Base-by-base conservation (phyloP, 169 alveolate genomes). In the Plasmodium fragile region DNA sequence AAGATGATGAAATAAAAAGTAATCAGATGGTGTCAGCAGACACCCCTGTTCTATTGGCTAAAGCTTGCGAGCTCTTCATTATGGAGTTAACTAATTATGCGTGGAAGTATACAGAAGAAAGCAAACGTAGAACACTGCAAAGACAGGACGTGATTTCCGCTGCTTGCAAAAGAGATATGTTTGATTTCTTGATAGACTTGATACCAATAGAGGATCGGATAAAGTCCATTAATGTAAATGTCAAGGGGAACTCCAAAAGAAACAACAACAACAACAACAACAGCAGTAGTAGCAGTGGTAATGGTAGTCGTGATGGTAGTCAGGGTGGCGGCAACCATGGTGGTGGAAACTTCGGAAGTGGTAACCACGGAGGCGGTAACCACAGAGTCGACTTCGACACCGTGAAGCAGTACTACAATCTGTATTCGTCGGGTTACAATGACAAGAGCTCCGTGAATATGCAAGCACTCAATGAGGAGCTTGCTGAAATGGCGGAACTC, bases 41-140 rank as follows among this genome's bases (percentile, higher is more conserved):
- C 93, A 98, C 99, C 5, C 99, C 99, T 30, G 98, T 98, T 10
- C 83, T 98, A 71, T 96, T 98, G 95, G 99, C 99, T 5, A 98
- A 98, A 91, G 99, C 99, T 28, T 98, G 99, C 85, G 99, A 98
- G 95, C 95, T 98, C 96, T 98, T 98, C 92, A 98, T 98, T 72
- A 98, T 97, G 93, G 99, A 98, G 92, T 92, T 98, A 94, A 98
- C 99, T 18, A 97, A 96, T 84, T 95, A 98, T 83, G 98, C 99
- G 0, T 98, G 99, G 98, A 95, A 96, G 32, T 97, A 97, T 82
- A 98, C 99, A n/a, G 97, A 96, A 75, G 98, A 97, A 93, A 95
- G 97, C 25, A 97, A 97, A 91, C 96, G 99, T 92, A 97, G 98
- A 94, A 98, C 99, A 22, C 95, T 98, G 52, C 98, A 97, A 83